Evolutionary conservation across 257 asterid species (phyloP).

Genomic region (Solanum chilense): DNA sequence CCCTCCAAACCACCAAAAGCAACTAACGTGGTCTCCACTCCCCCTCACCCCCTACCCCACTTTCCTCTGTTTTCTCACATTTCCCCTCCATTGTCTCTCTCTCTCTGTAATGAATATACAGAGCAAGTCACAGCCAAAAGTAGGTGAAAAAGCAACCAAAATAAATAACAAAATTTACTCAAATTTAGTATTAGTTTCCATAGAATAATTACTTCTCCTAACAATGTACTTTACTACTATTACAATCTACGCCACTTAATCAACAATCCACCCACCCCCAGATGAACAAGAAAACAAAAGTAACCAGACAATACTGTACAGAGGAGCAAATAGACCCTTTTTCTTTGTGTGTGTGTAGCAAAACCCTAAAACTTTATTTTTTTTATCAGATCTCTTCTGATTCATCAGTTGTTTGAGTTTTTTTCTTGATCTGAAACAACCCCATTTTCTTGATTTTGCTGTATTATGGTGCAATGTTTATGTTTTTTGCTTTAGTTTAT

Average conservation of each 20-base stretch:
- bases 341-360: background rate
- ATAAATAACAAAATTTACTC: background rate
- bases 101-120: background rate
- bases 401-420: background rate
- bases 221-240: background rate
- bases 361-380: background rate
- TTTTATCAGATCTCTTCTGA: background rate
- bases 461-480: background rate
- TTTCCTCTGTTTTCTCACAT: background rate
- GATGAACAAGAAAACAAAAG: background rate
- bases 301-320: background rate
- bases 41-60: background rate
- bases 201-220: background rate
- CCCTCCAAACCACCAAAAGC: background rate
- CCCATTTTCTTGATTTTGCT: background rate
- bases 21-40: background rate
- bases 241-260: background rate
- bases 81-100: background rate
- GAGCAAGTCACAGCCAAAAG: constrained; percentile 1
- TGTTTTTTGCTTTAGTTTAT: background rate
- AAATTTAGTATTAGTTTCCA: background rate
- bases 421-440: background rate
- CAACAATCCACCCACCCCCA: background rate
- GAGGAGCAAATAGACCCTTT: background rate
- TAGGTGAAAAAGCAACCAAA: background rate